phyloP scores from a whole-genome alignment of 2,329 filamentous ascomycete species.

The Amesomyces nigricolor region DNA sequence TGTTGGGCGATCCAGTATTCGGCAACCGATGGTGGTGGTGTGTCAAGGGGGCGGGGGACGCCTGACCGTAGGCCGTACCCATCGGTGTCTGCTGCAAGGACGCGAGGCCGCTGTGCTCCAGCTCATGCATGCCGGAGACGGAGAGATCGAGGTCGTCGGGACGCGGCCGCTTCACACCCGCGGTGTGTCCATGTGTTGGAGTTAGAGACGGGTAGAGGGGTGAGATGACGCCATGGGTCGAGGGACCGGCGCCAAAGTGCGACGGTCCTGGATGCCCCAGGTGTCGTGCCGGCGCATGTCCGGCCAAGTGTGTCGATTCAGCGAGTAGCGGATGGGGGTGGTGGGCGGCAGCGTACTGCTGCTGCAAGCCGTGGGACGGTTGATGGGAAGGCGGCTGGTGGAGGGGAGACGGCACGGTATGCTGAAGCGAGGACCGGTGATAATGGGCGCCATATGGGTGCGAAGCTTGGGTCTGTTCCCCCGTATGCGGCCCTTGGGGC shows the following conservation, averaged over 20 bases:
- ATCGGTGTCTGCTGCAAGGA: constrained; percentile 50
- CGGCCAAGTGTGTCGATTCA: constrained; percentile 50
- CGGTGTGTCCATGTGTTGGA: constrained; percentile 32
- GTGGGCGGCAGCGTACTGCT: constrained; percentile 44
- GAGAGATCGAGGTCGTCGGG: constrained; percentile 56
- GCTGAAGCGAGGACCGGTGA: constrained; percentile 46
- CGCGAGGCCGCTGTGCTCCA: constrained; percentile 52
- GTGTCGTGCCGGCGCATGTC: constrained; percentile 42
- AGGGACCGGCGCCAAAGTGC: constrained; percentile 47
- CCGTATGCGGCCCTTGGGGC: constrained; percentile 60
- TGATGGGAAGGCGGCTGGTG: constrained; percentile 44
- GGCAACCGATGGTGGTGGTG: constrained; percentile 81
- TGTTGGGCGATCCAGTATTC: constrained; percentile 63
- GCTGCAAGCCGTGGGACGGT: constrained; percentile 37
- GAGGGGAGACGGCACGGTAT: constrained; percentile 40
- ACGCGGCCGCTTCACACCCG: constrained; percentile 47
- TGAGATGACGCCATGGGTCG: constrained; percentile 42
- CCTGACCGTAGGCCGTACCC: constrained; percentile 46
- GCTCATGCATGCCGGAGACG: constrained; percentile 44
- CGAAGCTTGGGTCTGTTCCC: constrained; percentile 58
- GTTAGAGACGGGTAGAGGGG: constrained; percentile 50
- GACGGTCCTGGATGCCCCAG: constrained; percentile 47
- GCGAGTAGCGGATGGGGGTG: constrained; percentile 51
- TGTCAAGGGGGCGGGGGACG: constrained; percentile 46
- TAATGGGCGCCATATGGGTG: constrained; percentile 54